Base-by-base conservation (phyloP, 192 early-diverging fungal genomes). In the Rhizophlyctis rosea region DNA sequence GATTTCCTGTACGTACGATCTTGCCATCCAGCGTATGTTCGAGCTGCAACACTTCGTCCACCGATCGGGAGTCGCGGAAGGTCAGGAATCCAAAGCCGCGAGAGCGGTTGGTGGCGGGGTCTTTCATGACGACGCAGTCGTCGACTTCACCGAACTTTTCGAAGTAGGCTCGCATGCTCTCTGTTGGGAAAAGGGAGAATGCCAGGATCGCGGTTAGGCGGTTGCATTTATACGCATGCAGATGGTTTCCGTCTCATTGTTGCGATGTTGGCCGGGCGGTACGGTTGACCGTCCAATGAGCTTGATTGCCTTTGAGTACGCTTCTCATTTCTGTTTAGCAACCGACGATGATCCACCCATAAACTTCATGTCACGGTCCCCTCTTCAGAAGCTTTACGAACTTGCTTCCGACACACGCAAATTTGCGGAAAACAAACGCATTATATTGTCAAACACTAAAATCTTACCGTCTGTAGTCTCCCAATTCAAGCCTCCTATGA, bases 401-500 rank as follows among this genome's bases (percentile, higher is more conserved):
- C n/a, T n/a, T n/a, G n/a, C n/a, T n/a, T n/a, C n/a, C n/a, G n/a
- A n/a, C n/a, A n/a, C n/a, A n/a, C n/a, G n/a, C n/a, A n/a, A n/a
- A n/a, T n/a, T n/a, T n/a, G n/a, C n/a, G n/a, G n/a, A n/a, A n/a
- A n/a, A n/a, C n/a, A n/a, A n/a, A n/a, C n/a, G n/a, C n/a, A n/a
- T n/a, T n/a, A 39, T 62, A 13, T 27, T 57, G 47, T 24, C n/a
- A 62, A 65, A 61, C 52, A 25, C 54, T 30, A 23, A 14, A 47
- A 35, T 35, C 84, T 87, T 87, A 90, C 88, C 88, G 79, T 89
- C 86, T 32, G 88, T 88, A 28, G 88, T 90, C 66, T 90, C 88
- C 87, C 87, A 89, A 71, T 88, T 90, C 64, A 90, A 72, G 51
- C 88, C 88, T 59, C 88, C 88, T 62, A 88, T 76, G 74, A 89